These are phyloP conservation scores for Globisporangium orthogonon DNA, from an alignment of 352 stramenopile species.

Conservation along the genomic window DNA sequence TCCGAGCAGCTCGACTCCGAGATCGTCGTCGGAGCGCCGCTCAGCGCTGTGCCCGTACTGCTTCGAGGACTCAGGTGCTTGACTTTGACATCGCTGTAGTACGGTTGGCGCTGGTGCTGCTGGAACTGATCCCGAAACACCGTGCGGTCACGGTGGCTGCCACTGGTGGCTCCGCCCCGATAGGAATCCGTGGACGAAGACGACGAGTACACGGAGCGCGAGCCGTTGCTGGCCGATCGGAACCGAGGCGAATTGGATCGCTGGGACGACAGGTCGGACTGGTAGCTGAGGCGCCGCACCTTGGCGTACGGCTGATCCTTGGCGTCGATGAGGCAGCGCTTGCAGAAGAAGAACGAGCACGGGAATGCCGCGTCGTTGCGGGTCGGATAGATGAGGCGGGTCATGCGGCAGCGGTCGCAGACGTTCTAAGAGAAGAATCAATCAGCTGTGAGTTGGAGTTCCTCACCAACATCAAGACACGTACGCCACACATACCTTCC, in stretches of 20 bases:
- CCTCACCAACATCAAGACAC: neutral
- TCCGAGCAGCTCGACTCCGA: slow-evolving; percentile 16
- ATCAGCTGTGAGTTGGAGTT: neutral
- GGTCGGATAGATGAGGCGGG: slow-evolving; percentile 47
- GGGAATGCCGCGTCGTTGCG: slow-evolving; percentile 42
- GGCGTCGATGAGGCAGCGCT: slow-evolving; percentile 36
- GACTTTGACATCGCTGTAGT: slow-evolving; percentile 7
- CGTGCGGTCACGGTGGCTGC: neutral
- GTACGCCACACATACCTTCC: slow-evolving; percentile 20
- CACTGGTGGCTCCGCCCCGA: slow-evolving; percentile 12
- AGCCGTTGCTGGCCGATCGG: slow-evolving; percentile 5
- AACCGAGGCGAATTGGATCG: slow-evolving; percentile 13
- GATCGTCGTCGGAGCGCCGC: slow-evolving; percentile 5
- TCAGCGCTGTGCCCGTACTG: slow-evolving; percentile 2
- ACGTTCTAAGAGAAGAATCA: slow-evolving; percentile 23
- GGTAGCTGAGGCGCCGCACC: slow-evolving; percentile 26
- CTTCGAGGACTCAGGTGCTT: slow-evolving; percentile 12
- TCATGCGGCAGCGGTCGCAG: slow-evolving; percentile 54
- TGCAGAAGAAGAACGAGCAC: slow-evolving; percentile 54
- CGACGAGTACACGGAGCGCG: slow-evolving; percentile 11
- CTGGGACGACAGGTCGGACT: slow-evolving; percentile 32
- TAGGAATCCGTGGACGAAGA: slow-evolving; percentile 15
- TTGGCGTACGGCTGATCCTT: slow-evolving; percentile 39
- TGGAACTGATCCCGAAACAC: neutral
- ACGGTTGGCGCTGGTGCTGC: neutral